Evolutionary conservation across 2,329 filamentous ascomycete genomes (phyloP).

Genomic region (Beauveria bassiana): DNA sequence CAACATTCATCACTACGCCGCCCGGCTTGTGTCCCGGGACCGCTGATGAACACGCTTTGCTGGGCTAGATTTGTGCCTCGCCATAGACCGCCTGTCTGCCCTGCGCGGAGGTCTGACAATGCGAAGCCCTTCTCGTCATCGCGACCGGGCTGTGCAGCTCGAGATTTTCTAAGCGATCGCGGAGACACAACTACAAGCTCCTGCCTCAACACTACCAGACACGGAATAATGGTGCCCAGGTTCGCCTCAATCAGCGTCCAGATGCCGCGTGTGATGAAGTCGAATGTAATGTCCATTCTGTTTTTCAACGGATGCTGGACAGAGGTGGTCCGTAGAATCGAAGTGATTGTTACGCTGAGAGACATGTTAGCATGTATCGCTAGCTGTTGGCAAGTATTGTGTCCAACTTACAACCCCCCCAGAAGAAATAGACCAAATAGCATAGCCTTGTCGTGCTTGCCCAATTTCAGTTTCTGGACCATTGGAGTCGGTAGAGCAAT

Average conservation of each 20-base stretch:
- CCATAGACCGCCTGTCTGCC: not conserved
- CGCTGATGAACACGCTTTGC: constrained; percentile 9
- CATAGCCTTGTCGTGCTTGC: constrained; percentile 24
- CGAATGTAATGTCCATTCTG: constrained; percentile 23
- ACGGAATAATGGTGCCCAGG: constrained; percentile 30
- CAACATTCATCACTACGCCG: constrained; percentile 5
- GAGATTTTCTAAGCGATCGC: constrained; percentile 10
- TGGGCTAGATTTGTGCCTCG: constrained; percentile 4
- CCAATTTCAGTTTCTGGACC: constrained; percentile 25
- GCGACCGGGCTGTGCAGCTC: not conserved
- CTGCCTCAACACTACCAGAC: constrained; percentile 22
- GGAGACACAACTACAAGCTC: constrained; percentile 15
- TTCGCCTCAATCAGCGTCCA: constrained; percentile 32
- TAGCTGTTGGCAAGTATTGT: too few relatives aligned
- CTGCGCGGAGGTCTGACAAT: not conserved
- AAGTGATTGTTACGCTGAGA: constrained; percentile 25
- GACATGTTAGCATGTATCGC: not conserved
- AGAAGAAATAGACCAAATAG: constrained; percentile 30
- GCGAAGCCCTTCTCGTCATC: not conserved
- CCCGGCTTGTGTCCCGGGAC: not conserved
- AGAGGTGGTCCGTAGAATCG: constrained; percentile 29
- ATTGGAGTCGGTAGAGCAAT: constrained; percentile 28
- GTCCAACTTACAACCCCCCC: constrained; percentile 26
- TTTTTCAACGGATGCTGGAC: constrained; percentile 24
- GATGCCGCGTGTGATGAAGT: constrained; percentile 18